Evolutionary conservation across 2,329 filamentous ascomycete species (phyloP), one percentile per base, ranked within the genome.

Genomic region (Alternaria sp.): DNA sequence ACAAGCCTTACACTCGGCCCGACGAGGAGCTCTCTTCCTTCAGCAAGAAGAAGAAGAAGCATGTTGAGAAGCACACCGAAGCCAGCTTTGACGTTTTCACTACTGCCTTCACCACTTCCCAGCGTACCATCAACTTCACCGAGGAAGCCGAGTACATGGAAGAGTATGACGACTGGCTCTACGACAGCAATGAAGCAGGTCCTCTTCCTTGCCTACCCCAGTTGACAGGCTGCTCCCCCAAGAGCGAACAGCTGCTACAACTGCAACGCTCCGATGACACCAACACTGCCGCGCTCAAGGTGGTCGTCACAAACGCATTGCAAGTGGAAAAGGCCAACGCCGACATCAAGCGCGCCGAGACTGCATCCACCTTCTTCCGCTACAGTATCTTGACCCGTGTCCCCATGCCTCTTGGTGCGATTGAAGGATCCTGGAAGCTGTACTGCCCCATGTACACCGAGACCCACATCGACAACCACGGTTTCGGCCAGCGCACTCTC

Each of bases 381-480:
- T 58, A 67, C 25, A 63, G 69, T 6, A 56, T 75, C n/a, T 12
- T 45, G 3, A 68, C 74, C 1, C 65, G 66, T 2, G 26, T 77
- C 5, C 76, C 76, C 21, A 61, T 79, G 0, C 72, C 77, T 3
- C 54, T 74, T 4, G 76, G 75, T 5, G 20, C 10, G 1, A 10
- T 78, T 3, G 61, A 69, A 15, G 77, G 77, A 12, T 30, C 30
- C 0, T 79, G 72, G 66, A 72, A 58, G 4, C 64, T 79, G 14
- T 77, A 69, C 63, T 78, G 75, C 60, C 69, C 75, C 0, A 54
- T 60, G 4, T 79, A 79, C 61, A 57, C 66, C 0, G 51, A 46
- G 1, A 30, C 51, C 1, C 77, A 79, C 51, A 61, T 72, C 9
- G 77, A 79, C 60, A 68, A 64, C n/a, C 78, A 76, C 60, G 67